These are phyloP conservation scores for Gentiana straminea DNA, from an alignment of 257 asterid genomes.

Conservation along the genomic window DNA sequence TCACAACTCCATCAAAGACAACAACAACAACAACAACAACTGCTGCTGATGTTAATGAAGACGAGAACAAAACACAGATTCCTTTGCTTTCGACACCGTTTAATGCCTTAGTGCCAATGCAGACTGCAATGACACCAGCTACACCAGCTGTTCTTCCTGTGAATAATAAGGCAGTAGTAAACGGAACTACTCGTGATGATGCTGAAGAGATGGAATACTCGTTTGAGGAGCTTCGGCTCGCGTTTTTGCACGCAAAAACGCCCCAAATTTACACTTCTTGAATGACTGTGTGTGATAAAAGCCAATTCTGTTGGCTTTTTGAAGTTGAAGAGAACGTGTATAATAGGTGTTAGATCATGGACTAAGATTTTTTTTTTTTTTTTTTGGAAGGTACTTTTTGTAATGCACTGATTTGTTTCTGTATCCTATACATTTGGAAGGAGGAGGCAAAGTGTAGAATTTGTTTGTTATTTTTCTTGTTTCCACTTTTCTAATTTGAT, in stretches of 20 bases:
- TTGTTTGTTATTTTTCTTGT: too few species aligned
- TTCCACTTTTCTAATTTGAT: too few species aligned
- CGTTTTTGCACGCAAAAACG: slow-evolving; percentile 43
- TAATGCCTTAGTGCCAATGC: slow-evolving; percentile 59
- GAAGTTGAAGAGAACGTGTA: not conserved
- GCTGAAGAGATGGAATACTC: slow-evolving; percentile 61
- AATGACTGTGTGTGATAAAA: not conserved
- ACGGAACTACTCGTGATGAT: slow-evolving; percentile 17
- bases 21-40: slow-evolving; percentile 7
- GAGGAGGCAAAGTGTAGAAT: too few species aligned
- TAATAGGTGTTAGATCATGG: too few species aligned
- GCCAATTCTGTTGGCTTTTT: slow-evolving; percentile 32
- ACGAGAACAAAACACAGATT: slow-evolving; percentile 66
- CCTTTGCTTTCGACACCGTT: slow-evolving; percentile 62
- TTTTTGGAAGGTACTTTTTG: too few species aligned
- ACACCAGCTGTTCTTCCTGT: slow-evolving; percentile 11
- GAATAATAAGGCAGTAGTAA: slow-evolving; percentile 4
- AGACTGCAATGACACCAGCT: slow-evolving; percentile 52
- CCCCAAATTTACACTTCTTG: slow-evolving; percentile 21
- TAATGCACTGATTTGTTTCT: too few species aligned
- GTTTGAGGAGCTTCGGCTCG: slow-evolving; percentile 75
- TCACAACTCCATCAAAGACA: slow-evolving; percentile 58
- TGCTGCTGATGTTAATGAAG: slow-evolving; percentile 27
- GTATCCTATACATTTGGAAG: too few species aligned
- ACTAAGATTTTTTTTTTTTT: too few species aligned